phyloP scores from a whole-genome alignment of 2,329 filamentous ascomycete species.

The Drechslera avenae region DNA sequence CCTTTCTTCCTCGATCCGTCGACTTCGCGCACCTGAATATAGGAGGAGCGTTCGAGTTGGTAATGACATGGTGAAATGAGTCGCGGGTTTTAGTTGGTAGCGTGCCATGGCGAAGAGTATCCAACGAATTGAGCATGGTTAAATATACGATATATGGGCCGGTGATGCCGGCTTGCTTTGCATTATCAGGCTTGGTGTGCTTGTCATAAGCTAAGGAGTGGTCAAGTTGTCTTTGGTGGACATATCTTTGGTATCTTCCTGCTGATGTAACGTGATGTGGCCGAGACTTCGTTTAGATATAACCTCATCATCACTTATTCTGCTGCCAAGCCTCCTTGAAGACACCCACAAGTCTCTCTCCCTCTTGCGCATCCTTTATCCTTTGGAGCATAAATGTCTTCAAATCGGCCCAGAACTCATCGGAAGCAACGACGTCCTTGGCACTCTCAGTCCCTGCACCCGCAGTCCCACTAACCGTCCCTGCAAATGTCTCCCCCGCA shows the following conservation, averaged over 20 bases:
- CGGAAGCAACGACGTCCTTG: slow-evolving; percentile 66
- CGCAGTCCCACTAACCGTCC: slow-evolving; percentile 41
- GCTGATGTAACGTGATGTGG: slow-evolving; percentile 12
- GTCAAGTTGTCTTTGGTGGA: slow-evolving; percentile 33
- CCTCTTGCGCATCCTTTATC: slow-evolving; percentile 70
- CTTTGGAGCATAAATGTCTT: slow-evolving; percentile 79
- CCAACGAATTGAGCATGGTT: slow-evolving; percentile 18
- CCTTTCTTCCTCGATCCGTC: slow-evolving; percentile 11
- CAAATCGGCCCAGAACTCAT: slow-evolving; percentile 86
- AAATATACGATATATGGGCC: slow-evolving; percentile 13
- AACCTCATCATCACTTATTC: slow-evolving; percentile 19
- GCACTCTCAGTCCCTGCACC: slow-evolving; percentile 60
- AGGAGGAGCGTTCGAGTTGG: slow-evolving; percentile 21
- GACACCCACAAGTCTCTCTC: slow-evolving; percentile 65
- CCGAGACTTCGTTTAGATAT: background rate
- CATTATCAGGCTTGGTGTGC: slow-evolving; percentile 18
- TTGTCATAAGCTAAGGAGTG: slow-evolving; percentile 24
- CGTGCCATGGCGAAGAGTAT: slow-evolving; percentile 11
- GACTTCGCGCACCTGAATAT: slow-evolving; percentile 27
- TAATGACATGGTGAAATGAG: slow-evolving; percentile 27
- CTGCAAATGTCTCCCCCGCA: slow-evolving; percentile 9
- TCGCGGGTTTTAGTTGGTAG: slow-evolving; percentile 13
- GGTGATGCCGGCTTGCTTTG: slow-evolving; percentile 16
- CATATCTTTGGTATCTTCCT: slow-evolving; percentile 19
- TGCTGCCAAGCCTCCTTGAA: slow-evolving; percentile 75